Evolutionary conservation across 805 yeast genomes (phyloP), one percentile per base, ranked within the genome.

Genomic region (Candida gorgasii): DNA sequence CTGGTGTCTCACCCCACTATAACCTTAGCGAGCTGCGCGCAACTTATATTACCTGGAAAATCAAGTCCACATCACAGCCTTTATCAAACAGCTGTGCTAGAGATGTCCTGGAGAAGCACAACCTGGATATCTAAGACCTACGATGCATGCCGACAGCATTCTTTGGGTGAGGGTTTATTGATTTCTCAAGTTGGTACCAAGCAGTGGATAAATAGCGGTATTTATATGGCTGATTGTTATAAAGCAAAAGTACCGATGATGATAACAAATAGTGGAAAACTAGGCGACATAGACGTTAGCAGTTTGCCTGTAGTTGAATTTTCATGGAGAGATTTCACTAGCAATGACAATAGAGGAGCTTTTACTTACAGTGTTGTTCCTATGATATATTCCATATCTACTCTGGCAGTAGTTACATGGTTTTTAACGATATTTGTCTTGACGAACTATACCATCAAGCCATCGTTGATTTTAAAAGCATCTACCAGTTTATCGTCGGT

Each of bases 371-470:
- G 84, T 36, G 69, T 83, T 13, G 84, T 76, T 45, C 81, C 89
- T 0, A 70, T 82, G 28, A 64, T 84, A 1, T 80, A 81, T 54
- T 75, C 86, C 0, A 57, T 84, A 15, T 73, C 87, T 8, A 74
- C 81, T 0, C 81, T 84, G 57, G 78, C 84, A 5, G 84, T 84
- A 14, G 75, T 84, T 4, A 76, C 85, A 3, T 67, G 82, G 60
- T 80, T 79, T 48, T 63, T 82, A 17, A 80, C 89, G 0, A 61
- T 86, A 8, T 73, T 84, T 40, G 79, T 83, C 12, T 73, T 82
- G 47, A 77, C 89, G 6, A 82, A 80, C 54, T 79, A 80, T 40
- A 78, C 84, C 8, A 78, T 79, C 41, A 79, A 75, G 51, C 85
- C 88, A 1, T 72, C 86, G 8, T 50, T 67, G 40, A 54, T 81